Evolutionary conservation across 345 rosid genomes (phyloP).

Genomic region (Corchorus olitorius): DNA sequence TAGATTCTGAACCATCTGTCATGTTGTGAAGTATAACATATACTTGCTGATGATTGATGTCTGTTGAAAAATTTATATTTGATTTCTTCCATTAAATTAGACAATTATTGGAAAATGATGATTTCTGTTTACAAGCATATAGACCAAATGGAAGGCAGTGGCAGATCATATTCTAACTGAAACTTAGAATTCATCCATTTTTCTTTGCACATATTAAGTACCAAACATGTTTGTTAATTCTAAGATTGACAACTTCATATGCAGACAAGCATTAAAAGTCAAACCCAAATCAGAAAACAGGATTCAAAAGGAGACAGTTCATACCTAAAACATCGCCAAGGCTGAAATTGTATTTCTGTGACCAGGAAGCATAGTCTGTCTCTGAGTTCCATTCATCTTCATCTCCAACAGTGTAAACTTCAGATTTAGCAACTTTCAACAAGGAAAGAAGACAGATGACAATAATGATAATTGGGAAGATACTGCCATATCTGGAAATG

Average conservation of each 20-base stretch:
- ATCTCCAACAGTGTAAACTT: constrained; percentile 49
- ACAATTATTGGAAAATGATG: background rate
- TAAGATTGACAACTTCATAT: background rate
- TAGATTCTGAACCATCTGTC: background rate
- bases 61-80: background rate
- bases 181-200: too few relatives aligned
- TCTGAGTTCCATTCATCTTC: constrained; percentile 40
- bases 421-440: constrained; percentile 27
- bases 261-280: background rate
- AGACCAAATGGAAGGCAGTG: background rate
- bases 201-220: too few relatives aligned
- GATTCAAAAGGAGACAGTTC: background rate
- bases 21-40: background rate
- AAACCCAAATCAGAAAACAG: background rate
- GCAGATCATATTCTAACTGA: background rate
- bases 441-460: constrained; percentile 7
- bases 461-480: background rate
- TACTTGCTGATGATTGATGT: background rate
- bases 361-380: constrained; percentile 42
- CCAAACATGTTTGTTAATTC: too few relatives aligned
- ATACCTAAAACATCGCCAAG: constrained; percentile 56
- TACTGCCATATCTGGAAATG: background rate
- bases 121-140: background rate
- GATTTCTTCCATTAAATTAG: background rate
- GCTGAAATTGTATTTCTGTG: constrained; percentile 45